Base-by-base conservation (phyloP, 352 stramenopile species). In the Phytophthora meadii region DNA sequence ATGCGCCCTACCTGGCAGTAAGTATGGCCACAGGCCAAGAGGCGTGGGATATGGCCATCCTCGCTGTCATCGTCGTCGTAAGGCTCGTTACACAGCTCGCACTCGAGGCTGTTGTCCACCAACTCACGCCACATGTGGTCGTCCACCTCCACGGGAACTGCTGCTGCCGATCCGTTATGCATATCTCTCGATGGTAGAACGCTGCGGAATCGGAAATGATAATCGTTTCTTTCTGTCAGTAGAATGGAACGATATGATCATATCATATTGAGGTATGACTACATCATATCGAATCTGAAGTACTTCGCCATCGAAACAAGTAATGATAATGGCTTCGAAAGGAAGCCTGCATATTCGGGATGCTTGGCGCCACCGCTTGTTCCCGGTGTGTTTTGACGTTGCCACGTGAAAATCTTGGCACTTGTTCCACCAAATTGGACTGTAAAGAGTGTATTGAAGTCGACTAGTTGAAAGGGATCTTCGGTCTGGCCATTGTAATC, bases 71-170 rank as follows among this genome's bases (percentile, higher is more conserved):
- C 71, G 49, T 93, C 83, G 45, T 85, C 83, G 64, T 95, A 95
- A 7, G 83, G 84, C 65, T 93, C 82, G 71, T 95, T 93, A 70
- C 87, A 95, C 24, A 95, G 72, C 70, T 95, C 87, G 63, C 87
- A 95, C 71, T 95, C 87, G 63, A 95, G 77, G 45, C 81, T 87
- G 61, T 74, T 89, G 54, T 93, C 83, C 50, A 88, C 83, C 34
- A 95, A 61, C 56, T 95, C 84, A 40, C 72, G 76, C 87, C 84
- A 95, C 25, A 91, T 74, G 47, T 76, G 76, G 30, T 90, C 84
- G 34, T 91, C 82, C 46, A 84, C 70, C 15, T 75, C 65, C 49
- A 52, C 51, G 24, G 41, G 52, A 11, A 51, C 14, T 46, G n/a
- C 37, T 50, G 34, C 25, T 22, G 46, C 49, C 34, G 58, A 64